A percentile compares a stretch with the other conserved stretches of the same genome.
phyloP scores from a whole-genome alignment of 2,329 filamentous ascomycete species.

The Colletotrichum karsti region DNA sequence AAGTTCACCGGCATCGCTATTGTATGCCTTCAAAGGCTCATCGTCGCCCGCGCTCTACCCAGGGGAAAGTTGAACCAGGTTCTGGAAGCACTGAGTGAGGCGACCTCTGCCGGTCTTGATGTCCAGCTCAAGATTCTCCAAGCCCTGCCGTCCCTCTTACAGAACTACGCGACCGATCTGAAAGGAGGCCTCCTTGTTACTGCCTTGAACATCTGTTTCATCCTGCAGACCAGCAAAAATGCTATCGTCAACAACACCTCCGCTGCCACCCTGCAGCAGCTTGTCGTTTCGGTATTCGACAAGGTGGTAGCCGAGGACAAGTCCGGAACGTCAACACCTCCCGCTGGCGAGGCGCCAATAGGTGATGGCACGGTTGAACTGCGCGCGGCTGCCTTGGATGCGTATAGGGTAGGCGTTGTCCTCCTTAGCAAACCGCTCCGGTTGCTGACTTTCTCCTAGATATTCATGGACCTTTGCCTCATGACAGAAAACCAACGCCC shows the following conservation, averaged over 20 bases:
- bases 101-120: constrained; percentile 81
- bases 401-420: constrained; percentile 68
- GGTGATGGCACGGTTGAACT: constrained; percentile 73
- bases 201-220: constrained; percentile 89
- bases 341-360: constrained; percentile 73
- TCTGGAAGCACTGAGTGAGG: constrained; percentile 87
- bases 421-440: neutral
- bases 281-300: constrained; percentile 92
- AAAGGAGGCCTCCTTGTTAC: constrained; percentile 83
- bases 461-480: constrained; percentile 91
- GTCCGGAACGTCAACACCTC: constrained; percentile 58
- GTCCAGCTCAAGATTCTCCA: constrained; percentile 97
- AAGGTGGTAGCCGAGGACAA: constrained; percentile 85
- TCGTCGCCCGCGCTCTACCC: constrained; percentile 83
- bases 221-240: constrained; percentile 90
- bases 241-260: constrained; percentile 95
- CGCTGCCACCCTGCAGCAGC: constrained; percentile 93
- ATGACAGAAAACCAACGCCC: constrained; percentile 86
- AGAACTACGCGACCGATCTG: constrained; percentile 87
- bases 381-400: constrained; percentile 82
- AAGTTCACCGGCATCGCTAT: constrained; percentile 91
- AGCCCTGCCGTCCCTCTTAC: constrained; percentile 85
- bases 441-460: constrained; percentile 47
- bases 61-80: constrained; percentile 84
- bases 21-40: constrained; percentile 87